Conservation (phyloP, 148 eudicot species). For the Rhododendron molle region DNA sequence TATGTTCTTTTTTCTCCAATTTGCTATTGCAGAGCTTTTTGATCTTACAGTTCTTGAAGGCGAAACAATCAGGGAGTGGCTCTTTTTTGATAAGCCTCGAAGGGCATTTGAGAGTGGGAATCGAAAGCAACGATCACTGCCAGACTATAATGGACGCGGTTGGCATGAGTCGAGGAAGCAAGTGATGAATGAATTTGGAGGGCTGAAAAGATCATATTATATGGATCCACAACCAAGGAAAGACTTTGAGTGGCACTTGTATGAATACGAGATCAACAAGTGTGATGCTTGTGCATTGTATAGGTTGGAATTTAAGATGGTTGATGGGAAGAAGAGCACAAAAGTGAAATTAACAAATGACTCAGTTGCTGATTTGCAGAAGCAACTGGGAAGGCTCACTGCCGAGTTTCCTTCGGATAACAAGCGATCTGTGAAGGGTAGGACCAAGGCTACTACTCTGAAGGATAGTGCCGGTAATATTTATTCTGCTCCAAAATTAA, state of each 20-base stretch:
- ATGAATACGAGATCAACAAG: constrained; percentile 78
- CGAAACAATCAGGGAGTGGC: constrained; percentile 94
- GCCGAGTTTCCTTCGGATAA: constrained; percentile 77
- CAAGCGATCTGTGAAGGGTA: constrained; percentile 55
- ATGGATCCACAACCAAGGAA: constrained; percentile 98
- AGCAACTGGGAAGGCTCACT: constrained; percentile 86
- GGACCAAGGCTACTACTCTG: constrained; percentile 37
- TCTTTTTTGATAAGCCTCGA: constrained; percentile 95
- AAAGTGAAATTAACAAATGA: constrained; percentile 64
- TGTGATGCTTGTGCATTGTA: constrained; percentile 82
- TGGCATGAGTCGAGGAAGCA: constrained; percentile 99
- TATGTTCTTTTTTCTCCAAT: not conserved
- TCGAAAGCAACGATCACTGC: constrained; percentile 89
- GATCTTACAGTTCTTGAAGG: constrained; percentile 78
- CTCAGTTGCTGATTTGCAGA: constrained; percentile 89
- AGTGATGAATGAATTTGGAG: constrained; percentile 82
- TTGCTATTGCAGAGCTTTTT: constrained; percentile 69
- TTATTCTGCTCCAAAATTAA: constrained; percentile 35
- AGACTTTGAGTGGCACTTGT: constrained; percentile 91
- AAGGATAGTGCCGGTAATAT: constrained; percentile 40
- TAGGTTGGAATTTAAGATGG: constrained; percentile 80
- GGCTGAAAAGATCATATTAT: constrained; percentile 89
- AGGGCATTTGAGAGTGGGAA: constrained; percentile 98
- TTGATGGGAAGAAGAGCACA: constrained; percentile 71
- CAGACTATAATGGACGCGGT: constrained; percentile 96